phyloP scores from a whole-genome alignment of 177 flowering plant genomes.

The Tripterygium wilfordii region DNA sequence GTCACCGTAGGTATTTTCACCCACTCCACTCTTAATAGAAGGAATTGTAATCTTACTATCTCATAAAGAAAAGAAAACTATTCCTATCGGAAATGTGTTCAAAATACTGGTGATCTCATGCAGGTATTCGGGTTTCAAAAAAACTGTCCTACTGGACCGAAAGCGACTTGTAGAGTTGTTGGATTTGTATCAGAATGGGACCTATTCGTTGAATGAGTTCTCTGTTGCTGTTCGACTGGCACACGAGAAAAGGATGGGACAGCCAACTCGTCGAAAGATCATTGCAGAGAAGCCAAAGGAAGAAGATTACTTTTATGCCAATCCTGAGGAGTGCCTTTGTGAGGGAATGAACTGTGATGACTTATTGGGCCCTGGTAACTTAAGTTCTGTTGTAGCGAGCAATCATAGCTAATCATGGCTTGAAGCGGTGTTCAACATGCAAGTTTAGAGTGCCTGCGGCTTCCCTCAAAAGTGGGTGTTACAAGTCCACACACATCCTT shows the following conservation, averaged over 20 bases:
- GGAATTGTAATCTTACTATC: too few relatives aligned
- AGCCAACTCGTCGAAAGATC: slow-evolving; percentile 49
- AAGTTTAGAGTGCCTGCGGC: too few relatives aligned
- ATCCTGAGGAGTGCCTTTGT: slow-evolving; percentile 88
- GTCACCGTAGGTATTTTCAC: slow-evolving; percentile 79
- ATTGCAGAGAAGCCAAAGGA: slow-evolving; percentile 83
- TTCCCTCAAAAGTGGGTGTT: too few relatives aligned
- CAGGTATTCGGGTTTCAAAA: slow-evolving; percentile 87
- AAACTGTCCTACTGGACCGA: slow-evolving; percentile 61
- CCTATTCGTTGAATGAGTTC: slow-evolving; percentile 73
- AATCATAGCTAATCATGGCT: too few relatives aligned
- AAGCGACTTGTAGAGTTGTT: slow-evolving; percentile 63
- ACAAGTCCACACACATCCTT: too few relatives aligned
- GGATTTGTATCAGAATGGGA: slow-evolving; percentile 72
- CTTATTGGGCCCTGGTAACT: too few relatives aligned
- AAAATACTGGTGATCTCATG: too few relatives aligned
- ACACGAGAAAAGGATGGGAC: slow-evolving; percentile 67
- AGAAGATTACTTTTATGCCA: slow-evolving; percentile 96
- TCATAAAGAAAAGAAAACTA: too few relatives aligned
- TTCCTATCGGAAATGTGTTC: too few relatives aligned
- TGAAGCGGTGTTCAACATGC: too few relatives aligned
- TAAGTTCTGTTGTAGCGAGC: too few relatives aligned
- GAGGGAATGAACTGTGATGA: slow-evolving; percentile 41
- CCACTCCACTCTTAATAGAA: too few relatives aligned
- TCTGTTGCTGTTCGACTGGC: slow-evolving; percentile 38